phyloP scores from a whole-genome alignment of 805 yeast genomes.

The Candida michaelii region DNA sequence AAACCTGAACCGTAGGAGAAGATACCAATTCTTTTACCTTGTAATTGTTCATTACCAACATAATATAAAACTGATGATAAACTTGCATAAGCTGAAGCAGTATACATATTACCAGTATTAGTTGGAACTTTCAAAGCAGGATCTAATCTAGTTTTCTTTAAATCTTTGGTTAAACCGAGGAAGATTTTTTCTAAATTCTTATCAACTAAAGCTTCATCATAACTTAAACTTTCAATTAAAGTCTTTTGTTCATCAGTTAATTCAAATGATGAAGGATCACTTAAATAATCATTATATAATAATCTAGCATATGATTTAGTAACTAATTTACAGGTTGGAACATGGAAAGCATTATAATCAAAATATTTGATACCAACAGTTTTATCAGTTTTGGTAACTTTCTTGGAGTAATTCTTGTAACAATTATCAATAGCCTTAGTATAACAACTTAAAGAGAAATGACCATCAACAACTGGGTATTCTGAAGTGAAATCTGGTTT shows the following conservation, averaged over 20 bases:
- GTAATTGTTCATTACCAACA: slow-evolving; percentile 71
- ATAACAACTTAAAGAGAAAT: slow-evolving; percentile 90
- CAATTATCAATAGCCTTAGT: slow-evolving; percentile 89
- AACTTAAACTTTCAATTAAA: slow-evolving; percentile 54
- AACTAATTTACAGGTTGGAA: slow-evolving; percentile 96
- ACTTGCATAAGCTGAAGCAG: slow-evolving; percentile 89
- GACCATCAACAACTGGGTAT: slow-evolving; percentile 97
- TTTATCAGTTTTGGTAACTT: slow-evolving; percentile 49
- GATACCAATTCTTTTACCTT: slow-evolving; percentile 81
- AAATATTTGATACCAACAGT: slow-evolving; percentile 71
- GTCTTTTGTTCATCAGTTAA: slow-evolving; percentile 52
- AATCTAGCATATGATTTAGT: slow-evolving; percentile 90
- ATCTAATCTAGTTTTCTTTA: slow-evolving; percentile 63
- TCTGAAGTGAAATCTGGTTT: slow-evolving; percentile 96
- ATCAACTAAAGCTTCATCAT: slow-evolving; percentile 78
- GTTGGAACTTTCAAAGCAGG: slow-evolving; percentile 89
- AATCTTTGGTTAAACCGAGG: slow-evolving; percentile 71
- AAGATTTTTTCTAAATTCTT: slow-evolving; percentile 82
- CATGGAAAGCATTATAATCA: slow-evolving; percentile 95
- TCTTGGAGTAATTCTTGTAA: slow-evolving; percentile 77
- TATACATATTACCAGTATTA: slow-evolving; percentile 97
- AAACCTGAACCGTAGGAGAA: slow-evolving; percentile 98
- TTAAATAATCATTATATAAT: slow-evolving; percentile 80
- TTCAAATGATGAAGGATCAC: slow-evolving; percentile 61
- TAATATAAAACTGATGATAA: slow-evolving; percentile 77